Evolutionary conservation across 805 yeast genomes (phyloP).

Genomic region (Kazachstania bromeliacearum): DNA sequence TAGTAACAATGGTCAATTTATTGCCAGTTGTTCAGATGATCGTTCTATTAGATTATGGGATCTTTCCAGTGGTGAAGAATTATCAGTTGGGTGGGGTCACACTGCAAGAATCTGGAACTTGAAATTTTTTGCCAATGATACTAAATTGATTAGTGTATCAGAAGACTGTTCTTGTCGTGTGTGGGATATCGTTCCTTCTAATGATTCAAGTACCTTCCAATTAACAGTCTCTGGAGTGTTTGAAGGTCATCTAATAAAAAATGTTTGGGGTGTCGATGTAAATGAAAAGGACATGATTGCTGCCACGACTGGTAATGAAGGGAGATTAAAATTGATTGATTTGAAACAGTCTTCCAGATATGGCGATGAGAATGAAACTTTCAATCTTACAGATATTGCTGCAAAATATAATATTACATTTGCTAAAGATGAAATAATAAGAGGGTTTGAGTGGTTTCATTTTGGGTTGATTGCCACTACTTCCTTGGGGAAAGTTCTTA

Average conservation of each 20-base stretch:
- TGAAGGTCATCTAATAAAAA: constrained; percentile 76
- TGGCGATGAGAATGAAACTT: constrained; percentile 23
- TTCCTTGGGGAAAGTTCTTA: constrained; percentile 46
- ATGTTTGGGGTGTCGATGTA: constrained; percentile 73
- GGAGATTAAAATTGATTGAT: constrained; percentile 60
- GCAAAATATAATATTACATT: constrained; percentile 22
- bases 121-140: constrained; percentile 39
- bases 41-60: constrained; percentile 77
- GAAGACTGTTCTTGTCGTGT: constrained; percentile 82
- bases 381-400: constrained; percentile 30
- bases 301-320: constrained; percentile 93
- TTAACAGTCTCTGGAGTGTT: constrained; percentile 32
- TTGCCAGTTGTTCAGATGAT: constrained; percentile 88
- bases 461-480: constrained; percentile 45
- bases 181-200: constrained; percentile 45
- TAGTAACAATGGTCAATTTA: constrained; percentile 42
- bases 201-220: constrained; percentile 3
- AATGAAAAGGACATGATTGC: constrained; percentile 38
- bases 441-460: constrained; percentile 45
- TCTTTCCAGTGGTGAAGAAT: constrained; percentile 42
- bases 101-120: constrained; percentile 88
- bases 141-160: constrained; percentile 52
- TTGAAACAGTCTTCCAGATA: constrained; percentile 29
- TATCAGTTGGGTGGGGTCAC: constrained; percentile 94
- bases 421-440: constrained; percentile 45